phyloP scores from a whole-genome alignment of 192 early-diverging fungal genomes.

The Coemansia sp. region DNA sequence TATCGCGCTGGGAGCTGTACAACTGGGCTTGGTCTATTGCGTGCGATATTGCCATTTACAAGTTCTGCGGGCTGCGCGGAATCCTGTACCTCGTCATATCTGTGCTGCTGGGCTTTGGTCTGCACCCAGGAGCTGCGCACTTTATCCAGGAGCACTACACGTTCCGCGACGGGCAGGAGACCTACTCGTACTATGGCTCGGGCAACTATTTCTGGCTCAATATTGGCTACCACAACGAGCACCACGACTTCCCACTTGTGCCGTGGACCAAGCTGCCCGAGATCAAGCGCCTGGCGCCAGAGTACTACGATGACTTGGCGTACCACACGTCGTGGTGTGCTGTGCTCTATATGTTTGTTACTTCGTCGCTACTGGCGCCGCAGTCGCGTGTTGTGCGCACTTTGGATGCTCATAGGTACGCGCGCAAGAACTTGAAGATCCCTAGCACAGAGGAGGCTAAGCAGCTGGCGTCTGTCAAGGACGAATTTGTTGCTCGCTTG shows the following conservation, averaged over 20 bases:
- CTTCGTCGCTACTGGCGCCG: constrained; percentile 68
- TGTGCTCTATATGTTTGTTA: constrained; percentile 83
- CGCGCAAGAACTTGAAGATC: constrained; percentile 64
- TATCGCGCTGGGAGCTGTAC: constrained; percentile 74
- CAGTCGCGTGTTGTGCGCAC: constrained; percentile 77
- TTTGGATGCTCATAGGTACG: constrained; percentile 68
- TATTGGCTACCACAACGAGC: constrained; percentile 97
- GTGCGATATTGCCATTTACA: constrained; percentile 57
- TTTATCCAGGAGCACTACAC: constrained; percentile 98
- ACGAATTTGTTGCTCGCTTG: constrained; percentile 31
- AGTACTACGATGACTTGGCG: constrained; percentile 85
- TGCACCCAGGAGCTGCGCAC: constrained; percentile 93
- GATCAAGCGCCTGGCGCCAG: constrained; percentile 74
- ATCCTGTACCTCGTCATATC: constrained; percentile 67
- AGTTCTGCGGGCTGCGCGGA: constrained; percentile 62
- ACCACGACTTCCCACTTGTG: constrained; percentile 91
- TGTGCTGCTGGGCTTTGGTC: constrained; percentile 77
- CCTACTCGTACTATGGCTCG: constrained; percentile 95
- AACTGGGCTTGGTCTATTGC: constrained; percentile 70
- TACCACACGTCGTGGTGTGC: constrained; percentile 86
- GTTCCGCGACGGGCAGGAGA: constrained; percentile 90
- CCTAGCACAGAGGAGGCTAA: constrained; percentile 22
- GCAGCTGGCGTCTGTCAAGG: constrained; percentile 26
- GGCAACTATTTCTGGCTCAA: constrained; percentile 88
- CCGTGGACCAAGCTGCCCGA: constrained; percentile 86